Base-by-base conservation (phyloP, 2,329 filamentous ascomycete genomes). In the Albophoma yamanashiensis region DNA sequence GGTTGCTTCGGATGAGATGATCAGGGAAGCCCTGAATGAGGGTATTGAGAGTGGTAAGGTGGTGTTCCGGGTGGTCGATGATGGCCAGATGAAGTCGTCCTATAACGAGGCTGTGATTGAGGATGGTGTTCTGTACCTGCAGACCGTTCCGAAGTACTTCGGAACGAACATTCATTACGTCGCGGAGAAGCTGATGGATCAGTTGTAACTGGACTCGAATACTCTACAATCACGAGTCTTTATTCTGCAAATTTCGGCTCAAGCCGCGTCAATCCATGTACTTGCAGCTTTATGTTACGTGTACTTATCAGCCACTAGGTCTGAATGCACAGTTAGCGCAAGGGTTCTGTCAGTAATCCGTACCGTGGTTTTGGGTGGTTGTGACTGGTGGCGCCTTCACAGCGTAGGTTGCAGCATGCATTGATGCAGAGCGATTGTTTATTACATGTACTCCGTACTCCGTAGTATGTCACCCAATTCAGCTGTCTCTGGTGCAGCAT, bases 101-200 rank as follows among this genome's bases (percentile, higher is more conserved):
- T 82, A 81, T 60, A 73, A 76, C 62, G 80, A 83, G 72, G 67
- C 69, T 25, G 70, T 78, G 2, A 62, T 82, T 39, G 79, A 82
- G 65, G 76, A 78, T 45, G 81, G 79, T 1, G 69, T 76, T 36
- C 67, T 83, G 27, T 80, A 79, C 60, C 66, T 84, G n/a, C 79
- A 82, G 74, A 75, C 60, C 6, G 58, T 45, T 17, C 58, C 50
- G 3, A 40, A 65, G 22, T 63, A 68, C 40, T 75, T 67, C 64
- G 68, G 71, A 38, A 65, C 65, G 22, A 76, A 76, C 58, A 66
- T 70, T 42, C 45, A 62, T 56, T 60, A 75, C 39, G 63, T 66
- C 25, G 68, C 64, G 27, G 62, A 67, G 61, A 70, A 71, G 62
- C 59, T 74, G n/a, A 55, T 69, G 27, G 68, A 71, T 50, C 66